Conservation (phyloP, 1,284 basidiomycete species). For the Fistulinella cinereoalba region DNA sequence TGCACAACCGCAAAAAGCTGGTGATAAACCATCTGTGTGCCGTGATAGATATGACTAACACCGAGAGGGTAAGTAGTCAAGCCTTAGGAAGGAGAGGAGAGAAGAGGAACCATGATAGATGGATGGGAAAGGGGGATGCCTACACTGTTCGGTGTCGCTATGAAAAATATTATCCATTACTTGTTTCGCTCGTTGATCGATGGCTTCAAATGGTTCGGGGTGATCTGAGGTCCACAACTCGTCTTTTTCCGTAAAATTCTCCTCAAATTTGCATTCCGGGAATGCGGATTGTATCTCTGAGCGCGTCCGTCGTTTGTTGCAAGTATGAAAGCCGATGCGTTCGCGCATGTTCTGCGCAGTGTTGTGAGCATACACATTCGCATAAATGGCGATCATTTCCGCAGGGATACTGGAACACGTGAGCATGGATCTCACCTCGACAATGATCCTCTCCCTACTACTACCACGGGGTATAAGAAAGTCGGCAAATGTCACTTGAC, state of each 20-base stretch:
- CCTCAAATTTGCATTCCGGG: conserved; percentile 63
- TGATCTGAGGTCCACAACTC: conserved; percentile 62
- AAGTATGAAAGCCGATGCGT: conserved; percentile 68
- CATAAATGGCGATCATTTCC: too few species aligned
- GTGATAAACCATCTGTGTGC: conserved; percentile 61
- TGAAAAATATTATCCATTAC: conserved; percentile 67
- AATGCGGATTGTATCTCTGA: conserved; percentile 56
- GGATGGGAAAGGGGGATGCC: too few species aligned
- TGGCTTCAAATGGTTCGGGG: conserved; percentile 61
- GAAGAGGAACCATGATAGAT: too few species aligned
- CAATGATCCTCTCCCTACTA: conserved; percentile 42
- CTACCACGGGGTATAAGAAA: conserved; percentile 27
- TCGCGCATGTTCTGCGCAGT: conserved; percentile 71
- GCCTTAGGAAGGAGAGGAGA: neutral
- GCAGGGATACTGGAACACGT: too few species aligned
- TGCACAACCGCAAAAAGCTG: conserved; percentile 46
- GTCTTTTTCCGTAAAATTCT: conserved; percentile 70
- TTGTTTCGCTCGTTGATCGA: conserved; percentile 49
- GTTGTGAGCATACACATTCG: too few species aligned
- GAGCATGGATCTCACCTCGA: conserved; percentile 57
- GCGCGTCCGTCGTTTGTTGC: conserved; percentile 61
- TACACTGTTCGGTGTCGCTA: conserved; percentile 48
- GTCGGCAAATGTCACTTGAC: conserved; percentile 60
- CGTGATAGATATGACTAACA: conserved; percentile 59
- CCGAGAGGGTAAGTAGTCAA: neutral